Evolutionary conservation across 1,139 yeast species (phyloP).

Genomic region (Nakaseomyces nivariensis): DNA sequence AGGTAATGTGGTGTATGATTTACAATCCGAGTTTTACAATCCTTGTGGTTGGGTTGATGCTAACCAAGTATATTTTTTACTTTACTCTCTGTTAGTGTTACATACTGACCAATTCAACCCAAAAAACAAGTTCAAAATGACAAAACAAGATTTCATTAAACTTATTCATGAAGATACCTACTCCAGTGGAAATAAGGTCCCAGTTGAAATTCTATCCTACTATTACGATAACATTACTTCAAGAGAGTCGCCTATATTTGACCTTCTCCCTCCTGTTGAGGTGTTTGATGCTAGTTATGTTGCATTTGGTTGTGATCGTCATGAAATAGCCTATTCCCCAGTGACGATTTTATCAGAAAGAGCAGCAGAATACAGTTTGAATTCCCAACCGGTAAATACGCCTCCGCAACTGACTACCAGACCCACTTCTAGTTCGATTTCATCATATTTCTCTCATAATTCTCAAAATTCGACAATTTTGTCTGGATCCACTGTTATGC

Average conservation of each 20-base stretch:
- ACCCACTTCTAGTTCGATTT: conserved; percentile 18
- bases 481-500: conserved; percentile 12
- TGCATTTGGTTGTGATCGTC: background rate
- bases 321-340: conserved; percentile 8
- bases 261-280: conserved; percentile 6
- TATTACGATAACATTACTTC: conserved; percentile 55
- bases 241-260: conserved; percentile 38
- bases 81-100: conserved; percentile 52
- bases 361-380: background rate
- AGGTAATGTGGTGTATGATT: conserved; percentile 38
- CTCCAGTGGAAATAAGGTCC: conserved; percentile 29
- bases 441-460: conserved; percentile 19
- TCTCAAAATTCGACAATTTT: conserved; percentile 12
- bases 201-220: conserved; percentile 39
- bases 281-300: background rate
- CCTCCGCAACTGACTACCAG: conserved; percentile 6
- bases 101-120: conserved; percentile 63
- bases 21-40: conserved; percentile 18
- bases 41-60: conserved; percentile 28
- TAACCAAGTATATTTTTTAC: conserved; percentile 46
- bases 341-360: conserved; percentile 6
- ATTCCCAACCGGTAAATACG: background rate
- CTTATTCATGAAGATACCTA: conserved; percentile 32
- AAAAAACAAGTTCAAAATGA: conserved; percentile 54
- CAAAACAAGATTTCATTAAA: conserved; percentile 46